Base-by-base conservation (phyloP, 768 basidiomycete genomes). In the Mycena chlorophos region DNA sequence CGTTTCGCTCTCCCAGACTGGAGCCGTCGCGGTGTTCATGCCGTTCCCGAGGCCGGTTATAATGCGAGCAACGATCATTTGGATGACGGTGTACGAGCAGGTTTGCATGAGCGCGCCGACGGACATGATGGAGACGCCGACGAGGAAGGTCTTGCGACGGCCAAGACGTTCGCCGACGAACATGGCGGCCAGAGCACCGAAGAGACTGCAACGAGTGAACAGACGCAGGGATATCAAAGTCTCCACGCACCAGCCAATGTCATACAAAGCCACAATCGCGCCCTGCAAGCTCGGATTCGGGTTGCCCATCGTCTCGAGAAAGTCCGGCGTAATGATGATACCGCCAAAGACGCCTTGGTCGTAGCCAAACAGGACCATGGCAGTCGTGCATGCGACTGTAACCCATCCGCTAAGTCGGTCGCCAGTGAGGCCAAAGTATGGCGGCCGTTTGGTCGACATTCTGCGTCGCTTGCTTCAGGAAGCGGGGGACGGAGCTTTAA, bases 281-380 rank as follows among this genome's bases (percentile, higher is more conserved):
- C 78, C 79, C 53, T 79, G 78, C 25, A 80, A 65, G 47, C 68
- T 68, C 2, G 77, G 68, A 54, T 73, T 65, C 12, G 78, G 78
- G 63, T 78, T 73, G 2, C 78, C 78, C 78, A 79, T 78, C 8
- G 72, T 75, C 13, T 77, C 59, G 53, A 79, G 62, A 60, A 81
- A 79, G 58, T 73, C 66, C 23, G 70, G 69, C 5, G 79, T 79
- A 49, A 81, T 75, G 50, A 81, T 79, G 52, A 79, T 79, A 0
- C 78, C 78, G 22, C 79, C 79, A 57, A 78, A 81, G 19, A 81
- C 78, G n/a, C 78, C 79, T 52, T 79, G 79, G 63, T 81, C 78
- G 63, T 81, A 79, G 22, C 79, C 79, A 57, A 80, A 81, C 1
- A 81, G 69, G 2, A 75, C 75, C 79, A 81, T 81, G 6, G 78